Evolutionary conservation across 371 early-diverging fungal genomes (phyloP), one percentile per base, ranked within the genome.

Genomic region (Massospora cicadina): DNA sequence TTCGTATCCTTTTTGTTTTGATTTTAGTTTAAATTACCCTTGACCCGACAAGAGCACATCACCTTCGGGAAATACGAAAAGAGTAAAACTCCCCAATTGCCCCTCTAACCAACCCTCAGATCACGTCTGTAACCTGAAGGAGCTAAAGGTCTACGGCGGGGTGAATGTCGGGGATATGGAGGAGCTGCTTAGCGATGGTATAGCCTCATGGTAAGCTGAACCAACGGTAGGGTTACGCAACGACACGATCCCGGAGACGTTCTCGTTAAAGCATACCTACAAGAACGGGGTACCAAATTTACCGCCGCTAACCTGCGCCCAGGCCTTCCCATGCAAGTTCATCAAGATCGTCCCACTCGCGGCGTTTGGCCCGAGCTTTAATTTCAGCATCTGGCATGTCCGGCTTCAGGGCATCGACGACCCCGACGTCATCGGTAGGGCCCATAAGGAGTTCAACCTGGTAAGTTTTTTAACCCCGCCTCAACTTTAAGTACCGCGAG

Each of bases 1-100:
- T 85, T 31, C 80, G 89, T 86, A 84, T 67, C 68, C 67, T 74
- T 66, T 61, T 61, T 65, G 24, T 2, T 5, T 66, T 60, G 17
- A 17, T 61, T n/a, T 21, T 61, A 57, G n/a, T 64, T 31, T 25
- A 27, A 2, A 3, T 59, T 67, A 23, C 57, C 24, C 13, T 55
- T 64, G 58, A 58, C 32, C 33, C 24, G 24, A 23, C 21, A 71
- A 87, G 87, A 82, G 33, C 73, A 87, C 0, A 93, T 96, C 68
- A 88, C 84, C 0, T 96, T 97, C 80, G 98, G 98, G 66, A 98
- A 98, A 73, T 95, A 83, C 72, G 83, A 90, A 78, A 90, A 93
- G 73, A 77, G 86, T 83, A 80, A 29, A n/a, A 10, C 58, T 65
- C 0, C 26, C 2, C n/a, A 23, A 53, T 57, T n/a, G 12, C 17